These are phyloP conservation scores for Hura crepitans DNA, from an alignment of 441 rosid genomes.

Conservation along the genomic window DNA sequence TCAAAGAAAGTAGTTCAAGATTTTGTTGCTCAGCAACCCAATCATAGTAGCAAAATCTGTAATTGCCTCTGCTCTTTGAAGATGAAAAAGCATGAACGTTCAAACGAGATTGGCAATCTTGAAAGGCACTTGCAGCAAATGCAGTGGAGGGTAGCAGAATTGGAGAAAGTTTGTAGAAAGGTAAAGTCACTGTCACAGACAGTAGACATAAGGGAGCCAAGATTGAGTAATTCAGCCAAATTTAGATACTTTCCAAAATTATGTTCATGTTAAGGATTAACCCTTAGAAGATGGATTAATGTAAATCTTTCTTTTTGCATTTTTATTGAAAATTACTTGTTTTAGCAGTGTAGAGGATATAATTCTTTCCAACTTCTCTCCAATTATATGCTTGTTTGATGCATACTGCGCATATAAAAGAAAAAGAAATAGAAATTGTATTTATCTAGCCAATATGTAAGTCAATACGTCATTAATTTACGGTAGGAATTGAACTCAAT, in stretches of 20 bases:
- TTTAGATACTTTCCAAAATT: conserved; percentile 37
- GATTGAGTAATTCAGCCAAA: conserved; percentile 26
- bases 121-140: conserved; percentile 1
- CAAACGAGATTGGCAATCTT: conserved; percentile 7
- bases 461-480: no score
- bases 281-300: neutral
- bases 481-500: no score
- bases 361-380: no score
- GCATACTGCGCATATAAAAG: no score
- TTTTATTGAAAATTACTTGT: neutral
- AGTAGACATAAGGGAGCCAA: conserved; percentile 22
- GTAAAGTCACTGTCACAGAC: conserved; percentile 30
- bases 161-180: conserved; percentile 24
- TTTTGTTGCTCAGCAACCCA: conserved; percentile 30
- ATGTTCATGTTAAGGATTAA: conserved; percentile 23
- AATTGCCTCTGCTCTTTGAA: conserved; percentile 8
- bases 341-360: no score
- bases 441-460: no score
- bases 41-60: neutral
- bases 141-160: conserved; percentile 9
- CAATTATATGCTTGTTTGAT: no score
- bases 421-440: no score
- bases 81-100: conserved; percentile 23
- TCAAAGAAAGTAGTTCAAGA: conserved; percentile 29
- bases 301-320: conserved; percentile 8